Evolutionary conservation across 2,329 filamentous ascomycete species (phyloP).

Genomic region (Aspergillus fischeri): DNA sequence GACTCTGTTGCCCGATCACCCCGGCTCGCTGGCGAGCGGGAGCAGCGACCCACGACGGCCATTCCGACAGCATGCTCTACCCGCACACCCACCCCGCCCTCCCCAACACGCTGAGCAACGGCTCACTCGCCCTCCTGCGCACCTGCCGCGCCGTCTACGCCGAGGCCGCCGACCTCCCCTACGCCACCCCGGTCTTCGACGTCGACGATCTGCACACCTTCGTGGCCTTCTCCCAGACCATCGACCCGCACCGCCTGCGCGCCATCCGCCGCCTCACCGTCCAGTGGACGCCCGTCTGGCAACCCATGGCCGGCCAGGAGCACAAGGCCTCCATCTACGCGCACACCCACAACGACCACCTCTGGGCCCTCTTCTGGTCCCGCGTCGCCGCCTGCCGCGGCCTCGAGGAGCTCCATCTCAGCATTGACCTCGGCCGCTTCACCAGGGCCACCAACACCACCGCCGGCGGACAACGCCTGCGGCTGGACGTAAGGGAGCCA

Average conservation of each 20-base stretch:
- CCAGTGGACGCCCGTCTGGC: conserved; percentile 35
- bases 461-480: conserved; percentile 16
- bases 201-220: conserved; percentile 36
- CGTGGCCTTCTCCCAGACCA: conserved; percentile 25
- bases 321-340: conserved; percentile 30
- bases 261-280: conserved; percentile 24
- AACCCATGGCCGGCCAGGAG: conserved; percentile 28
- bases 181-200: conserved; percentile 29
- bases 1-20: conserved; percentile 31
- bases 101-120: conserved; percentile 21
- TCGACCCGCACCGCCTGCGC: conserved; percentile 17
- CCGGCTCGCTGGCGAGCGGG: conserved; percentile 29
- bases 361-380: conserved; percentile 31
- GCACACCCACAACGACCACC: conserved; percentile 33
- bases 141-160: conserved; percentile 33
- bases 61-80: conserved; percentile 24
- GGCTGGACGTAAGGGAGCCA: conserved; percentile 21
- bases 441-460: conserved; percentile 11
- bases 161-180: conserved; percentile 29
- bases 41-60: conserved; percentile 14
- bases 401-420: conserved; percentile 21
- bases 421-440: conserved; percentile 31
- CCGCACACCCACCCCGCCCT: conserved; percentile 30
- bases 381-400: conserved; percentile 17
- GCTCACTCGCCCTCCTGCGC: conserved; percentile 23